Evolutionary conservation across 208 protist genomes (phyloP).

Genomic region (Acanthamoeba healyi): DNA sequence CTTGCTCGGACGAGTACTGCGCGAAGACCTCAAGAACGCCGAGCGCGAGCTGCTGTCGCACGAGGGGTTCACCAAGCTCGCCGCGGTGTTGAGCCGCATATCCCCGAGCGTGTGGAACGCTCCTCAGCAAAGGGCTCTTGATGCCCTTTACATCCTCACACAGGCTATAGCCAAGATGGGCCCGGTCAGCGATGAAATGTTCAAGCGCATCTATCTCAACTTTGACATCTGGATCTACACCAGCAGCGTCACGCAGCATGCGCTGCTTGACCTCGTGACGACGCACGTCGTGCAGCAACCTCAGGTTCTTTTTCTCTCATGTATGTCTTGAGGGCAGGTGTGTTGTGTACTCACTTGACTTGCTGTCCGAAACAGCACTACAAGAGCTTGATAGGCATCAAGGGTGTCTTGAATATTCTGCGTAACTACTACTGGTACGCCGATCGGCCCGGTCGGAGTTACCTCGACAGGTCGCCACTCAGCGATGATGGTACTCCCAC

Average conservation of each 20-base stretch:
- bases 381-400: slow-evolving; percentile 35
- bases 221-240: slow-evolving; percentile 74
- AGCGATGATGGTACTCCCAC: neutral
- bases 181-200: slow-evolving; percentile 6
- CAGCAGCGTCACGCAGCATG: slow-evolving; percentile 26
- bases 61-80: slow-evolving; percentile 60
- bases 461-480: slow-evolving; percentile 13
- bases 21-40: slow-evolving; percentile 48
- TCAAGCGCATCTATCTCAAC: slow-evolving; percentile 72
- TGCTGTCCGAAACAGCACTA: neutral
- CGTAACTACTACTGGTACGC: slow-evolving; percentile 52
- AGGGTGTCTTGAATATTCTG: slow-evolving; percentile 59
- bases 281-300: slow-evolving; percentile 67
- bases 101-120: slow-evolving; percentile 39
- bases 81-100: neutral
- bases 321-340: neutral
- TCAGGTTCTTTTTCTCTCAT: neutral
- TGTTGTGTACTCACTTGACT: neutral
- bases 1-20: slow-evolving; percentile 36
- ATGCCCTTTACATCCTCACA: slow-evolving; percentile 40
- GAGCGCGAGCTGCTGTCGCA: slow-evolving; percentile 16
- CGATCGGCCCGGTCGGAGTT: neutral
- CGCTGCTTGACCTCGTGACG: slow-evolving; percentile 28
- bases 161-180: slow-evolving; percentile 16
- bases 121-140: slow-evolving; percentile 24